Evolutionary conservation across 129 eudicot species (phyloP), one percentile per base, ranked within the genome.

Genomic region (Heracleum sosnowskyi): DNA sequence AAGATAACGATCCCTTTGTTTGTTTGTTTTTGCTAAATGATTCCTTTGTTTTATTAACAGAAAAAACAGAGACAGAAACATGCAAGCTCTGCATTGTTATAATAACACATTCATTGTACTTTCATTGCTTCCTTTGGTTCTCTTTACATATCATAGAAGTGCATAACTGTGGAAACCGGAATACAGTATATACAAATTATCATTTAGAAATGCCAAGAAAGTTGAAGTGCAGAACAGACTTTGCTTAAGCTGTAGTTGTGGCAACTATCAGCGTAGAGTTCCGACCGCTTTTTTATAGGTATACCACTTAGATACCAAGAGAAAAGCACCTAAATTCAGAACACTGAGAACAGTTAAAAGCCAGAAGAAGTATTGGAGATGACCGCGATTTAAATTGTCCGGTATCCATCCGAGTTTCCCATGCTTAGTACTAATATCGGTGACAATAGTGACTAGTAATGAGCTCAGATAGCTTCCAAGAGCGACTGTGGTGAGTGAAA

Each of bases 321-420:
- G 39, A 39, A 57, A 84, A 73, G 79, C 82, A 44, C 71, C 35
- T 80, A 80, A 71, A 60, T 84, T 84, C 49, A 84, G 45, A 35
- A 72, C 57, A 72, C 87, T 84, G 66, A 84, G 84, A 51, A 80
- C 87, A 36, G 81, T 78, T 75, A 80, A 72, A 47, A 84, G 84
- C 87, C 87, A 84, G 82, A 84, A 84, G 69, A 84, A 84, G 79
- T 84, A 84, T 24, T 80, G 81, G 40, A 84, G 82, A 72, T 80
- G 87, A 2, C 84, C 87, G 73, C 81, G 78, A 29, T 84, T 84
- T 72, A 84, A 64, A 31, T 84, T 84, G 76, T 84, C 87, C 0
- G 84, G 77, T 60, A 84, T 84, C 87, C 87, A 84, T 11, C 87
- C 84, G 2, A 69, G 79, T 75, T 80, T 80, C 64, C 87, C 87